Base-by-base conservation (phyloP, 495 filamentous ascomycete species). In the Penicillium lagena region DNA sequence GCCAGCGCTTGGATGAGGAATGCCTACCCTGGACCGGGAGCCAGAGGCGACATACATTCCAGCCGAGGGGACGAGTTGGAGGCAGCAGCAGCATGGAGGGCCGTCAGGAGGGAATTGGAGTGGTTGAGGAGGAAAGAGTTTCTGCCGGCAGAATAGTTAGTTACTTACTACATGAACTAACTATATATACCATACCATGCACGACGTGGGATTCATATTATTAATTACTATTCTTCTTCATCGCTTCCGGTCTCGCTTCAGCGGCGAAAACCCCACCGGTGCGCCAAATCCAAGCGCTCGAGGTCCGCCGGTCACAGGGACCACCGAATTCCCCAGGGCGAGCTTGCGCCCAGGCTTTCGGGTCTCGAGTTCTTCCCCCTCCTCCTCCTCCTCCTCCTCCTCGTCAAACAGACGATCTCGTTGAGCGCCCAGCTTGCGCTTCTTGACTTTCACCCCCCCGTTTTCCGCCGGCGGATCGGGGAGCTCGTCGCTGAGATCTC, bases 1-100 rank as follows among this genome's bases (percentile, higher is more conserved):
- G 82, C 93, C 94, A 98, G 69, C 82, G 71, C 50, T 80, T 82
- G 17, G 79, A 90, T 11, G 88, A 90, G 3, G 87, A 81, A 10
- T 69, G 47, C 13, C 70, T 48, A n/a, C 47, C 38, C 17, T 61
- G 58, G 1, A 35, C 13, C 9, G 50, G 22, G 9, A 32, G 13
- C 9, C 40, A 17, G 1, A 35, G 9, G 17, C 12, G 4, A 1
- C 11, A 37, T 9, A 2, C 7, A 15, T 40, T 42, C 51, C 10
- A 42, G 29, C 35, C 50, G 13, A 42, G 14, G 10, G 32, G 38
- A 22, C 34, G 45, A 29, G 39, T 35, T 6, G 31, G 13, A 37
- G 22, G 22, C 22, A 22, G 22, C 22, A 22, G 22, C 22, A 48
- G 51, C 38, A 59, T 46, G 38, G 15, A 28, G 39, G 7, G 32